These are phyloP conservation scores for Aspergillus cristatus DNA, from an alignment of 495 filamentous ascomycete species.

Conservation along the genomic window DNA sequence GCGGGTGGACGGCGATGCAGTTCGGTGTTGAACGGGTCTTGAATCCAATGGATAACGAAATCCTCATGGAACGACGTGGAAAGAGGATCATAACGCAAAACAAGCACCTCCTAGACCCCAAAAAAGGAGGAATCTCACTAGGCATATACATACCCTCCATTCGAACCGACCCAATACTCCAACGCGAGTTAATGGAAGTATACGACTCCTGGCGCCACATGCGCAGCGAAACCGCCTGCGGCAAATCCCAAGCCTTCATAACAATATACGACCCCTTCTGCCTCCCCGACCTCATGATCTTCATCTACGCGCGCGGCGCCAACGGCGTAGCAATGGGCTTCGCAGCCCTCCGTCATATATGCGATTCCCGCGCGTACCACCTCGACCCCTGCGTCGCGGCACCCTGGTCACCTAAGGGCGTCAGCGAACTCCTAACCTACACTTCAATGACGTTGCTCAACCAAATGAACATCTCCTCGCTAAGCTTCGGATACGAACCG, in stretches of 20 bases:
- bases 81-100: conserved; percentile 31
- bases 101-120: conserved; percentile 24
- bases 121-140: conserved; percentile 25
- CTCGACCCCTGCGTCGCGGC: conserved; percentile 35
- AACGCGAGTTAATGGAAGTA: conserved; percentile 22
- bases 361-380: conserved; percentile 29
- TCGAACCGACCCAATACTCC: conserved; percentile 17
- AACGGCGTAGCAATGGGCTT: conserved; percentile 27
- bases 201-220: conserved; percentile 32
- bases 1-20: conserved; percentile 28
- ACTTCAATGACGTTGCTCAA: conserved; percentile 29
- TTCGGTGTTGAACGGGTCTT: conserved; percentile 34
- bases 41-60: conserved; percentile 31
- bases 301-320: conserved; percentile 28
- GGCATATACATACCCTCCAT: conserved; percentile 24
- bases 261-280: conserved; percentile 36
- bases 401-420: conserved; percentile 25
- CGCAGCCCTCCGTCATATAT: conserved; percentile 29
- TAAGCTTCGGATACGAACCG: conserved; percentile 35
- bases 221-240: conserved; percentile 15
- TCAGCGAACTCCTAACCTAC: conserved; percentile 30
- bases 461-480: conserved; percentile 21
- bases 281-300: conserved; percentile 32
- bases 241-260: conserved; percentile 28
- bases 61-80: conserved; percentile 26